Evolutionary conservation across 1,284 basidiomycete genomes (phyloP).

Genomic region (Ceratobasidium theobromae): DNA sequence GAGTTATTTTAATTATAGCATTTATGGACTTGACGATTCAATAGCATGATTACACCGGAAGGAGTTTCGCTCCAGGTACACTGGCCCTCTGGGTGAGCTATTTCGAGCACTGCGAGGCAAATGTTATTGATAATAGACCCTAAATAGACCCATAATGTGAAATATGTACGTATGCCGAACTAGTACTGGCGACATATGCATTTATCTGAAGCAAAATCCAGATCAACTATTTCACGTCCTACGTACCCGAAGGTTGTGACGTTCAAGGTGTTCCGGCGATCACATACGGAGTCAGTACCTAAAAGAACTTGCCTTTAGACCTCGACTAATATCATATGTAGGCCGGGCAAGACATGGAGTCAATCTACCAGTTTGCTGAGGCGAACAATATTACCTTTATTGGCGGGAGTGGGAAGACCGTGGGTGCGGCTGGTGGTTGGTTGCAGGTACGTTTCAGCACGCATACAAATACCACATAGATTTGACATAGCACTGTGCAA

Average conservation of each 20-base stretch:
- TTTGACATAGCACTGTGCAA: no score
- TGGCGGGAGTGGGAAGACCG: conserved; percentile 44
- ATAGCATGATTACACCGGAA: background rate
- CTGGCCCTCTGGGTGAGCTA: background rate
- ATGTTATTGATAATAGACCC: background rate
- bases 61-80: background rate
- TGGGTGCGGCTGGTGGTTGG: conserved; percentile 56
- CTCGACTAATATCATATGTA: no score
- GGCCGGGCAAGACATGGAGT: conserved; percentile 25
- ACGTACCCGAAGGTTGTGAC: conserved; percentile 17
- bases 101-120: background rate
- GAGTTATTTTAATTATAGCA: background rate
- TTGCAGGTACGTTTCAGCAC: no score
- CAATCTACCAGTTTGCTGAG: conserved; percentile 34
- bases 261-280: conserved; percentile 23
- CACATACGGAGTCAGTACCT: conserved; percentile 30
- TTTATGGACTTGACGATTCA: background rate
- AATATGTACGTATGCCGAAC: background rate
- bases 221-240: conserved; percentile 32
- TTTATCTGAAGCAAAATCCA: background rate
- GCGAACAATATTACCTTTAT: conserved; percentile 34
- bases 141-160: background rate
- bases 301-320: no score
- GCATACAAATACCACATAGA: no score
- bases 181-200: background rate